phyloP scores from a whole-genome alignment of 306 rosid genomes.

The Cicer yamashitae region DNA sequence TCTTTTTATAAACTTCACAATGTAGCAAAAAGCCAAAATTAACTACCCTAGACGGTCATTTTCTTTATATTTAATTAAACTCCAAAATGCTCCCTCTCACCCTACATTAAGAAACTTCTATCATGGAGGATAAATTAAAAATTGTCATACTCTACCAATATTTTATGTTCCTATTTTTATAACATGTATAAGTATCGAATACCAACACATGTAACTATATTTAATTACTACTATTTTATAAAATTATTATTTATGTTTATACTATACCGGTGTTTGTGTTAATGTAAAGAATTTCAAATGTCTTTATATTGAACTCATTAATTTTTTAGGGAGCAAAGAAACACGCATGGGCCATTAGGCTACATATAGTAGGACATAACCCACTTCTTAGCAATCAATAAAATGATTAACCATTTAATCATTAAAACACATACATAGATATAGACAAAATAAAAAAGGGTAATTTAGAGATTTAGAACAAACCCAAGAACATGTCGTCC shows the following conservation, averaged over 20 bases:
- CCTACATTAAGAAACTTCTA: constrained; percentile 20
- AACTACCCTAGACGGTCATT: neutral
- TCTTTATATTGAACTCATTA: constrained; percentile 33
- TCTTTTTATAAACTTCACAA: neutral
- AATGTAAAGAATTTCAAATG: neutral
- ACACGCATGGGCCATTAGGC: constrained; percentile 48
- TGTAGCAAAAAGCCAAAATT: constrained; percentile 8
- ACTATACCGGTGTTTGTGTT: too few species aligned
- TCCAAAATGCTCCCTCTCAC: constrained; percentile 28
- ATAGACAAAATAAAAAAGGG: neutral
- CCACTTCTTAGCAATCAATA: constrained; percentile 37
- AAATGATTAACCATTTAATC: constrained; percentile 42
- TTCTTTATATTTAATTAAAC: constrained; percentile 1
- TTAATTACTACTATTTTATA: too few species aligned
- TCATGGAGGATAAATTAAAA: neutral
- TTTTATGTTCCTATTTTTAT: constrained; percentile 40
- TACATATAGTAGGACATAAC: constrained; percentile 27
- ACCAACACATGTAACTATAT: too few species aligned
- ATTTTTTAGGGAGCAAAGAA: constrained; percentile 45
- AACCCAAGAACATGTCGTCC: constrained; percentile 99
- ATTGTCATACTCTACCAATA: constrained; percentile 42
- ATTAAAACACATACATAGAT: constrained; percentile 27
- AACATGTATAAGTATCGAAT: too few species aligned
- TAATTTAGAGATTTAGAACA: constrained; percentile 36
- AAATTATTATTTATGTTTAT: too few species aligned